Base-by-base conservation (phyloP, 2,329 filamentous ascomycete species). In the Phoma herbarum region DNA sequence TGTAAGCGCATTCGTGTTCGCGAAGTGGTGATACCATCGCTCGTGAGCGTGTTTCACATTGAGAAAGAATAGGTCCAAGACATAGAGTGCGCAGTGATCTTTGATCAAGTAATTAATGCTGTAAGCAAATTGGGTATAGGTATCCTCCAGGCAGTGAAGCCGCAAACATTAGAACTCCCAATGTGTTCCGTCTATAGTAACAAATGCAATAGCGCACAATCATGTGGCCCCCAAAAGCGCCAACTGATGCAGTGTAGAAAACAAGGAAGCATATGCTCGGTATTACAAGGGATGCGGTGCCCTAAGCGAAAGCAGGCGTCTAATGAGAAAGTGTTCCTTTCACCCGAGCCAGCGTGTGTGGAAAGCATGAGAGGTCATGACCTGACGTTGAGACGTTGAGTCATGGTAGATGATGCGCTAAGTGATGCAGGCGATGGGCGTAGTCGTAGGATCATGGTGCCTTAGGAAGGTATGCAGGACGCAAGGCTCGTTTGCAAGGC, bases 321-420 rank as follows among this genome's bases (percentile, higher is more conserved):
- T 69, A 74, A 64, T 62, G 50, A 62, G 60, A 62, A 52, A 53
- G 62, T 61, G 63, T 68, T 71, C 69, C 71, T 56, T 72, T 62
- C 69, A 76, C 74, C 69, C 73, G 73, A 69, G 63, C 74, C 73
- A 69, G 74, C 74, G 73, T 54, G 72, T 75, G 73, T 72, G 65
- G 68, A 61, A 63, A 63, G 54, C 52, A 59, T 62, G 65, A 60
- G 62, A 68, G 62, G 63, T 57, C 60, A 47, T 66, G 60, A 61
- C 64, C 65, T 54, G 58, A 62, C 33, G 52, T 64, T 70, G 68
- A 72, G 66, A 59, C 50, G 56, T 72, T 66, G 51, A 60, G 52
- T 71, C 64, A 67, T 55, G 51, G 44, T 33, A 44, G 48, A 57
- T 54, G 53, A 51, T 59, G 52, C 50, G 61, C 62, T 45, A 65